Evolutionary conservation across 768 basidiomycete genomes (phyloP).

Genomic region (Cystofilobasidium macerans): DNA sequence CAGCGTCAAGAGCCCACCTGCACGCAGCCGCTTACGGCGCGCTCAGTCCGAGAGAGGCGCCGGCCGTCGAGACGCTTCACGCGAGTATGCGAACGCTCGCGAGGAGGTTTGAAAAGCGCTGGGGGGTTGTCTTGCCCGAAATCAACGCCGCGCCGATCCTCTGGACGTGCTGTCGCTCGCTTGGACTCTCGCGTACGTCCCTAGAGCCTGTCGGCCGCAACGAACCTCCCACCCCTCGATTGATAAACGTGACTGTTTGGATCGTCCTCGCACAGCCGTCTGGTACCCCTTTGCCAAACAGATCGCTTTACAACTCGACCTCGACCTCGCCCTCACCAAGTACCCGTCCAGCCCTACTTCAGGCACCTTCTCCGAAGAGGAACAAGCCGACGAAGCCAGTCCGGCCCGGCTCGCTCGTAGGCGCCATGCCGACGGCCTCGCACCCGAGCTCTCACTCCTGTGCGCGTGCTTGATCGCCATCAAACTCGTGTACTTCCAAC

Average conservation of each 20-base stretch:
- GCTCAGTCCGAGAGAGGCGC: conserved; percentile 31
- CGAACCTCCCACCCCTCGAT: neutral
- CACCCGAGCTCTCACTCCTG: conserved; percentile 56
- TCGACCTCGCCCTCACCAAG: conserved; percentile 29
- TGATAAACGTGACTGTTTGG: neutral
- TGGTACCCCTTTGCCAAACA: conserved; percentile 11
- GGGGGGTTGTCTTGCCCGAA: conserved; percentile 58
- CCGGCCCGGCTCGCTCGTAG: conserved; percentile 18
- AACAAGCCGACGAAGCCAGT: conserved; percentile 49
- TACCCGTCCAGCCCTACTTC: conserved; percentile 36
- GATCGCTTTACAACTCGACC: no score
- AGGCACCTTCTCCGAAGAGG: conserved; percentile 30
- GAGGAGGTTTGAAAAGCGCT: conserved; percentile 46
- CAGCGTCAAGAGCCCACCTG: conserved; percentile 21
- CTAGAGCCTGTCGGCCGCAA: no score
- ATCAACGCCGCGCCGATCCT: conserved; percentile 62
- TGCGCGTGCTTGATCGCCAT: conserved; percentile 56
- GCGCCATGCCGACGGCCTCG: conserved; percentile 54
- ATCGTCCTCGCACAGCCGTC: neutral
- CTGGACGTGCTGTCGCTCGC: conserved; percentile 58
- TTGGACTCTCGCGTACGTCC: conserved; percentile 60
- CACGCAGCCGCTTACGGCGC: neutral
- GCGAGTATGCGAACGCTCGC: conserved; percentile 54
- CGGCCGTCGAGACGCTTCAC: conserved; percentile 51
- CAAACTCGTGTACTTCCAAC: conserved; percentile 67